phyloP scores from a whole-genome alignment of 306 rosid species.

The Cucurbita ficifolia region DNA sequence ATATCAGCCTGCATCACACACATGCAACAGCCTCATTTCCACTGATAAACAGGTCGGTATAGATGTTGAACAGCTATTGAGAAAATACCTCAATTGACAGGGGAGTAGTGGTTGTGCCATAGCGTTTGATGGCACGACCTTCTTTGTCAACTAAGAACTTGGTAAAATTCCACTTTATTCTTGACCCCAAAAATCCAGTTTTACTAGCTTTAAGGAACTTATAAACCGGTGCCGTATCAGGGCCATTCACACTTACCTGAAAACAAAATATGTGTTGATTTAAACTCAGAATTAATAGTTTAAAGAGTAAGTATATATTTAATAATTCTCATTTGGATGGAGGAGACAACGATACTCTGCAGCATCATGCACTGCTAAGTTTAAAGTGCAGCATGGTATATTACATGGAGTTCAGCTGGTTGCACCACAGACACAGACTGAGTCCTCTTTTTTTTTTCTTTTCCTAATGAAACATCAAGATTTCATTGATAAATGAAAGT shows the following conservation, averaged over 20 bases:
- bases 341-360: not conserved
- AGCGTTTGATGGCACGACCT: constrained; percentile 55
- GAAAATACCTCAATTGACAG: constrained; percentile 45
- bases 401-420: not conserved
- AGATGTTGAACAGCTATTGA: not conserved
- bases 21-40: not conserved
- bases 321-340: not conserved
- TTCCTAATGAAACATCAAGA: not conserved
- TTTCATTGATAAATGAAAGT: not conserved
- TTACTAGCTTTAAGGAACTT: constrained; percentile 62
- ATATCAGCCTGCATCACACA: constrained; percentile 36
- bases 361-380: not conserved
- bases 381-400: not conserved
- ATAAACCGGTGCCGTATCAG: constrained; percentile 47
- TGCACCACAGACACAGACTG: not conserved
- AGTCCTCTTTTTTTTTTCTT: not conserved
- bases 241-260: constrained; percentile 69
- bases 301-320: not conserved
- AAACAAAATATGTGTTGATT: not conserved
- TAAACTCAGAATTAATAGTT: not conserved
- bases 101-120: constrained; percentile 57
- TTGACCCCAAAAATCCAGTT: constrained; percentile 46
- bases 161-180: constrained; percentile 92
- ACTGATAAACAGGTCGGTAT: not conserved
- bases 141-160: constrained; percentile 68